Base-by-base conservation (phyloP, 257 asterid genomes). In the Gentiana straminea region DNA sequence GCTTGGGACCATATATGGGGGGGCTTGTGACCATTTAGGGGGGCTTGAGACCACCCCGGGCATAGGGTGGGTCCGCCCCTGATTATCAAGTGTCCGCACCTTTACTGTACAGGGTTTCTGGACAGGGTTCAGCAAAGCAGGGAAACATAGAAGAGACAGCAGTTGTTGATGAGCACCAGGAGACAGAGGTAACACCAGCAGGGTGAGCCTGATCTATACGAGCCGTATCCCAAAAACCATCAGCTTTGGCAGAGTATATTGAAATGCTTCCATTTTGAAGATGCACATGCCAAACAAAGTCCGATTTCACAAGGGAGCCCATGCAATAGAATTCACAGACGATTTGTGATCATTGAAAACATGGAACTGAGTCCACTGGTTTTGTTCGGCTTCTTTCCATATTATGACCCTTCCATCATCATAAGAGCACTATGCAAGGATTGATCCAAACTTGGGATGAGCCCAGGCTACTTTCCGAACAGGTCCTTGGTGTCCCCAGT, bases 401-500 rank as follows among this genome's bases (percentile, higher is more conserved):
- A 86, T 74, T 46, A 83, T 64, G 53, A 83, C 88, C 63, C 66
- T 79, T 48, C 89, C 89, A 52, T 91, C 98, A 63, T 86, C 94
- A 51, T 81, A 83, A 7, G 94, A 86, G 49, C 87, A 83, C 5
- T 94, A 86, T 47, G 94, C 84, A 44, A 86, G 84, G 66, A 79
- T 73, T 9, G 94, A 86, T 4, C 95, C 94, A 15, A 81, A 83
- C 61, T 83, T 86, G 4, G 95, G 95, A 49, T 83, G 93, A 44
- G 89, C 93, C 95, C 94, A 86, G 3, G 79, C 65, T 1, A 69
- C 93, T 69, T 86, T 89, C 95, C 95, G 83, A 9, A 86, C 95
- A 0, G 93, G 85, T 57, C 95, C 95, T 65, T 75, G 83, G 64
- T 83, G 89, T 13, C 95, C 24, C 89, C 89, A 0, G 70, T 71